Conservation (phyloP, 257 asterid genomes). For the Capsicum baccatum region DNA sequence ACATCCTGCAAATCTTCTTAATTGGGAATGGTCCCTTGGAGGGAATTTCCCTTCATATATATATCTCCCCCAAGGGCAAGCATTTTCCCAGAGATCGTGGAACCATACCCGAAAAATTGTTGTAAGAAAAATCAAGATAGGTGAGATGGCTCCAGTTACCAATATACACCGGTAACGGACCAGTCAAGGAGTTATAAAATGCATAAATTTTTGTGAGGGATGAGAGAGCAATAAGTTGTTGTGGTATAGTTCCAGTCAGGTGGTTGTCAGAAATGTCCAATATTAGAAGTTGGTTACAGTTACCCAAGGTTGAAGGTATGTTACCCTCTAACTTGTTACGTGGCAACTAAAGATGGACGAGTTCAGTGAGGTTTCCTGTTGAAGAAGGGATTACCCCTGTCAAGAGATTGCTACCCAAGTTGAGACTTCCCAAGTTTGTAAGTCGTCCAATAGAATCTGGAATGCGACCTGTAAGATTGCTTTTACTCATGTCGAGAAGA, state of each 20-base stretch:
- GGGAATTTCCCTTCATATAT: slow-evolving; percentile 41
- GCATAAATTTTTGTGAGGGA: slow-evolving; percentile 39
- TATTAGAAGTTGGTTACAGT: slow-evolving; percentile 40
- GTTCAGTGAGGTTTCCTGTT: slow-evolving; percentile 44
- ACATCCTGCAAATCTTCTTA: slow-evolving; percentile 38
- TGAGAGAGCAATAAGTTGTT: slow-evolving; percentile 41
- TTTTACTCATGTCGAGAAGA: slow-evolving; percentile 35
- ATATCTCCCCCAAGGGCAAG: slow-evolving; percentile 41
- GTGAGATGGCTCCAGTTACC: slow-evolving; percentile 50
- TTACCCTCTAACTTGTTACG: slow-evolving; percentile 49
- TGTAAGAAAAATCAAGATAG: slow-evolving; percentile 46
- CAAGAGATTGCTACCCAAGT: slow-evolving; percentile 43
- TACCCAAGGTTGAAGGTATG: slow-evolving; percentile 49
- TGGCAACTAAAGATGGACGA: slow-evolving; percentile 36
- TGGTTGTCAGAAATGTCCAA: slow-evolving; percentile 46
- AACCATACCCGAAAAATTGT: slow-evolving; percentile 48
- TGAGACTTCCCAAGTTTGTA: slow-evolving; percentile 37
- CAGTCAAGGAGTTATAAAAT: slow-evolving; percentile 47
- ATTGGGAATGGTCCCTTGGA: slow-evolving; percentile 47
- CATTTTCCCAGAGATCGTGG: slow-evolving; percentile 45
- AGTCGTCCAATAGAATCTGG: slow-evolving; percentile 55
- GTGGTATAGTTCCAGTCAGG: slow-evolving; percentile 51
- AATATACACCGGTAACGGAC: slow-evolving; percentile 41
- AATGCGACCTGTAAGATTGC: slow-evolving; percentile 42
- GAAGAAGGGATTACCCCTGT: slow-evolving; percentile 47